Evolutionary conservation across 495 filamentous ascomycete genomes (phyloP), one percentile per base, ranked within the genome.

Genomic region (Aspergillus ellipticus): DNA sequence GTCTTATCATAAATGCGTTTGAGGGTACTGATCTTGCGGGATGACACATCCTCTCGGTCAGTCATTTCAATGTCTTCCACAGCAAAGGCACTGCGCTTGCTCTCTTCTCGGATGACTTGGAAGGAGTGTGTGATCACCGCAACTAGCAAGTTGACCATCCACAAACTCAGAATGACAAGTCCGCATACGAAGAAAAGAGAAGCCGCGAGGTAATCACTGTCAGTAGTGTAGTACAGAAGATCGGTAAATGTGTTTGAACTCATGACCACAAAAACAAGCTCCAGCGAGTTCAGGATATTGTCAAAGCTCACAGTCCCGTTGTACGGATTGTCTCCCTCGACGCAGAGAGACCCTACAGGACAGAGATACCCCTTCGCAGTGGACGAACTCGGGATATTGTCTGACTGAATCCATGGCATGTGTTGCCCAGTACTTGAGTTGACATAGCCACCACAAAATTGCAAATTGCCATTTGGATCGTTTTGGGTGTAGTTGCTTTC

Each of bases 231-330:
- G 66, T 99, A 97, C 67, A 99, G 87, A 28, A 99, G 71, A 65
- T 97, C 91, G 1, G 92, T 87, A 67, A 92, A 97, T 0, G 94
- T 97, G 71, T 99, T 99, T 15, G 90, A 90, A 60, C 89, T 96
- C 90, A 99, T 97, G 60, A 97, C 85, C 35, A 99, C 91, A 69
- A 99, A 99, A n/a, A 99, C 93, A 43, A 97, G 72, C 72, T 97
- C 90, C 26, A 97, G 71, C 2, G 92, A 96, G 51, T 96, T 84
- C 7, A 91, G 64, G 29, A 97, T 95, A 63, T 97, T 94, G 67
- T 99, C 93, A 66, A 97, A 99, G 70, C 88, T 93, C 63, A 96
- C 79, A 2, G 94, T 97, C 43, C 84, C 85, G 51, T 88, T 89
- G 74, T 84, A 95, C 0, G 93, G 95, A 59, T 89, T 96, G 8